Conservation (phyloP, 164 flowering plant species). For the Protea cynaroides region DNA sequence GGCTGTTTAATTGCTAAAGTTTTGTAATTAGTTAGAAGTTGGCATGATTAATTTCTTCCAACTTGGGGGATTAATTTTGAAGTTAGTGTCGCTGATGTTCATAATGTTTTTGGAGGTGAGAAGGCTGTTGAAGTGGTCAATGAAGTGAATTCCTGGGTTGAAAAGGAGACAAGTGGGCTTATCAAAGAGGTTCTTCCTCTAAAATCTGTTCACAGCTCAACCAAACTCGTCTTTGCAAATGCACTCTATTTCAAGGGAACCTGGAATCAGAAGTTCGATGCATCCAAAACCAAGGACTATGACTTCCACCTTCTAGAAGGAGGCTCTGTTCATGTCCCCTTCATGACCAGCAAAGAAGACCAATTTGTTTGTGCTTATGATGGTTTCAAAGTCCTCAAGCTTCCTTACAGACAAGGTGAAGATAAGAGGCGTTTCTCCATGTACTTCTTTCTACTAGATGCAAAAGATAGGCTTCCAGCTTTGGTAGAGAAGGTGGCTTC, state of each 20-base stretch:
- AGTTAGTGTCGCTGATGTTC: too few relatives aligned
- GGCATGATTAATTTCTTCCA: too few relatives aligned
- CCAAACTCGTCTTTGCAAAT: constrained; percentile 62
- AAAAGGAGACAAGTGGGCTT: constrained; percentile 55
- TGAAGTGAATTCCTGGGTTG: constrained; percentile 69
- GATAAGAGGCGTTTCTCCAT: constrained; percentile 56
- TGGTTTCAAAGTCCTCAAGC: constrained; percentile 60
- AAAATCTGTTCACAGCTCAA: constrained; percentile 45
- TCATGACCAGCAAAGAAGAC: constrained; percentile 65
- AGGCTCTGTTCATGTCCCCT: constrained; percentile 43
- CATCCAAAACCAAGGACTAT: constrained; percentile 37
- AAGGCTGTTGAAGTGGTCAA: constrained; percentile 26
- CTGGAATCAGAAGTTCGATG: constrained; percentile 57
- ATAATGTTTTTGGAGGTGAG: too few relatives aligned
- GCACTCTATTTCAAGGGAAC: constrained; percentile 81
- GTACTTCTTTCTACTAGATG: constrained; percentile 68
- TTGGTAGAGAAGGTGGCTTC: constrained; percentile 48
- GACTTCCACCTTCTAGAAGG: constrained; percentile 61
- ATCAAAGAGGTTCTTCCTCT: constrained; percentile 63
- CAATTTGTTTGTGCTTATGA: constrained; percentile 35
- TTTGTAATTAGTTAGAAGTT: too few relatives aligned
- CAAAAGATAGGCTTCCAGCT: constrained; percentile 48
- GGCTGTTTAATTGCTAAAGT: too few relatives aligned
- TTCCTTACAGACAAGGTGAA: constrained; percentile 59
- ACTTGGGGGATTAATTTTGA: too few relatives aligned